Base-by-base conservation (phyloP, 257 asterid species). In the Solanum sitiens region DNA sequence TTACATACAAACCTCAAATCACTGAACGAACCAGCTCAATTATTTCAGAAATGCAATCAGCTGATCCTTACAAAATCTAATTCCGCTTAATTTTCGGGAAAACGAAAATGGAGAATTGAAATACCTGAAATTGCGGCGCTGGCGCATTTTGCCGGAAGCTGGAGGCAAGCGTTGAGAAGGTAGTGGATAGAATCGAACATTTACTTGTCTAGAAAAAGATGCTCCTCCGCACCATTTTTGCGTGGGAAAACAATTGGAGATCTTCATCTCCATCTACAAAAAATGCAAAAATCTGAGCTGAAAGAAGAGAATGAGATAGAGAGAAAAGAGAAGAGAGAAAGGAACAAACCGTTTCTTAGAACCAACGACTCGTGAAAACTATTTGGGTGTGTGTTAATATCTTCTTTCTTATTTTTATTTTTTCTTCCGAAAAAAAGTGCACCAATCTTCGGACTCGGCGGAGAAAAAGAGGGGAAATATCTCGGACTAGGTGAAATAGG, bases 121-220 rank as follows among this genome's bases (percentile, higher is more conserved):
- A 30, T 87, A 96, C 99, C 98, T 93, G 91, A 89, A 89, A 83
- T 92, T 92, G 35, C 98, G 95, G 86, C 83, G 83, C 56, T 91
- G 95, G 30, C 98, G 98, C 91, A 91, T 94, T 91, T 90, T 92
- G 91, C 96, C 94, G 20, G 95, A 94, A 89, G 92, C 89, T 3
- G 92, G 93, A 76, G 61, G 89, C 89, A 89, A 89, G 20, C 95
- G 94, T 88, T 79, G 93, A 50, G 92, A 87, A 87, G 92, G 89
- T 53, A 89, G 72, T 68, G 94, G 92, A 90, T 56, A 85, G 45
- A 91, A 89, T 42, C 93, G 94, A 27, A 89, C 86, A 84, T 65
- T 73, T 75, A 90, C 91, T 40, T 42, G 91, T 86, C 89, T 85
- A 65, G 79, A 47, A 72, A 87, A 86, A 87, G 89, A 85, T 47